phyloP scores from a whole-genome alignment of 495 filamentous ascomycete genomes.

The Hypoxylon lienhwacheense region DNA sequence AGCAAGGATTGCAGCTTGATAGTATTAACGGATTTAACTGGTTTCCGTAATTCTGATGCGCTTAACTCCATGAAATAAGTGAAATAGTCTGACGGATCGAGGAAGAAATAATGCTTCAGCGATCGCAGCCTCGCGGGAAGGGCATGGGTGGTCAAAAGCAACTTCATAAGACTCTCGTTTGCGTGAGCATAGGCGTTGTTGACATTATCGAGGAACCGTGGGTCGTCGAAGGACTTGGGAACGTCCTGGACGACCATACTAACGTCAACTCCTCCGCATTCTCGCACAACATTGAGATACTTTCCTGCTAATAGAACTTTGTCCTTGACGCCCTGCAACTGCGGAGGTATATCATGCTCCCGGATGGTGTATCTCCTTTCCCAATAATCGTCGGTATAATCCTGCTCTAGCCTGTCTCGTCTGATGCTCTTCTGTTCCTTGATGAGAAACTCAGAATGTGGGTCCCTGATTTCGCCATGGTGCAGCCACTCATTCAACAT shows the following conservation, averaged over 20 bases:
- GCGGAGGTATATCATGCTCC: constrained; percentile 86
- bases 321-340: constrained; percentile 87
- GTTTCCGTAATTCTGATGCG: constrained; percentile 83
- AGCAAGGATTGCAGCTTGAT: constrained; percentile 91
- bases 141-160: constrained; percentile 89
- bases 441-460: constrained; percentile 90
- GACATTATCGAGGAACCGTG: constrained; percentile 89
- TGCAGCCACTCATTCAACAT: constrained; percentile 99
- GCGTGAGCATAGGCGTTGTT: constrained; percentile 93
- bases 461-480: constrained; percentile 91
- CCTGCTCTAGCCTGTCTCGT: constrained; percentile 85
- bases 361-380: constrained; percentile 95
- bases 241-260: constrained; percentile 87
- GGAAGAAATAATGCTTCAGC: constrained; percentile 98
- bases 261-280: constrained; percentile 94
- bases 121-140: constrained; percentile 83
- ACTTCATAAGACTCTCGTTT: constrained; percentile 87
- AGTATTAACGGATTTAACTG: constrained; percentile 82
- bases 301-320: constrained; percentile 95
- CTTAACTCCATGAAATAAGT: constrained; percentile 93
- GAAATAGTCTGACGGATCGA: constrained; percentile 97
- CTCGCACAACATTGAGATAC: constrained; percentile 95
- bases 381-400: constrained; percentile 99
- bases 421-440: constrained; percentile 95
- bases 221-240: constrained; percentile 88